phyloP scores from a whole-genome alignment of 495 filamentous ascomycete species.

The Peziza echinospora region DNA sequence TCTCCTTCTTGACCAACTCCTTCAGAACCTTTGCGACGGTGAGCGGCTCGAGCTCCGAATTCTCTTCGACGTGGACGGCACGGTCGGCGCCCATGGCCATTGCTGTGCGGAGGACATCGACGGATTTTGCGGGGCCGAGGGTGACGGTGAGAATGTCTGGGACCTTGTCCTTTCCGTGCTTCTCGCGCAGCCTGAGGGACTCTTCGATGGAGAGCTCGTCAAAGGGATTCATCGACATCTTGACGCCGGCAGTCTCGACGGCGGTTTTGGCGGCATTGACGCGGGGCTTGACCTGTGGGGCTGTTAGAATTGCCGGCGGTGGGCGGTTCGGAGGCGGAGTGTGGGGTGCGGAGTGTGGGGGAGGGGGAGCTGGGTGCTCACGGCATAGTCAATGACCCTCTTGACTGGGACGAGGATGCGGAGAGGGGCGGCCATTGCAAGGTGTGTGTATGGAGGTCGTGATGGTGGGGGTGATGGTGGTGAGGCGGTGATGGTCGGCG shows the following conservation, averaged over 20 bases:
- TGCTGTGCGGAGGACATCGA: constrained; percentile 74
- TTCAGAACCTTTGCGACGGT: constrained; percentile 72
- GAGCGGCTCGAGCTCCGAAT: constrained; percentile 58
- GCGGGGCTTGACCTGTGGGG: constrained; percentile 70
- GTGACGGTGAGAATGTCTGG: constrained; percentile 76
- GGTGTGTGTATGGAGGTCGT: no score
- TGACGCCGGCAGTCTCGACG: constrained; percentile 76
- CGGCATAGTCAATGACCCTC: constrained; percentile 97
- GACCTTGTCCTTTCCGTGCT: constrained; percentile 39
- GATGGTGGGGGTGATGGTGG: no score
- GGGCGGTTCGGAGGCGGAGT: not conserved
- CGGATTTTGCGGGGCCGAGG: constrained; percentile 67
- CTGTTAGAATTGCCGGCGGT: not conserved
- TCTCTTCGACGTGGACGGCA: constrained; percentile 57
- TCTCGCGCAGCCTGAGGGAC: constrained; percentile 77
- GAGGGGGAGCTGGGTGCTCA: constrained; percentile 25
- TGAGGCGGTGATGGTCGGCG: no score
- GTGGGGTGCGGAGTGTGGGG: not conserved
- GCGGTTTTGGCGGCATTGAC: constrained; percentile 91
- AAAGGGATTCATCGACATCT: constrained; percentile 97
- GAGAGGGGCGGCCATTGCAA: constrained; percentile 26
- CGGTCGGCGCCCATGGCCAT: constrained; percentile 98
- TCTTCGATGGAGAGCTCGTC: constrained; percentile 96
- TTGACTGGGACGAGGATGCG: constrained; percentile 92
- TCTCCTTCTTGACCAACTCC: constrained; percentile 55